Conservation (phyloP, 257 asterid species). For the Fraxinus anomala region DNA sequence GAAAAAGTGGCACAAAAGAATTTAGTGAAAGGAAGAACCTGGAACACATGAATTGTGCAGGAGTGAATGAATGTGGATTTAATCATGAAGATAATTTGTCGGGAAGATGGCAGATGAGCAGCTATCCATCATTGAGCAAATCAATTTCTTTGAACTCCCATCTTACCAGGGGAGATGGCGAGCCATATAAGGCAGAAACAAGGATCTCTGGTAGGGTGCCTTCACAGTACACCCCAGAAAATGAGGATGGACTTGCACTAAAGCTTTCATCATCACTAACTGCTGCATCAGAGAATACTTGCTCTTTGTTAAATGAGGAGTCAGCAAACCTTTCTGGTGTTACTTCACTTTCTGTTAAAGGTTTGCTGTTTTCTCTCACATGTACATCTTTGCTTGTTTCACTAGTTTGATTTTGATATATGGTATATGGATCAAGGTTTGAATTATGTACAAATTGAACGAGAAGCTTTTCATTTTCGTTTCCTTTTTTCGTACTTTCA, state of each 20-base stretch:
- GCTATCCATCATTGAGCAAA: slow-evolving; percentile 36
- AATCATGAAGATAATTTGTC: slow-evolving; percentile 29
- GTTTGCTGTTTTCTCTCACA: slow-evolving; percentile 33
- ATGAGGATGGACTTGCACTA: slow-evolving; percentile 51
- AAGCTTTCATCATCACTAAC: slow-evolving; percentile 56
- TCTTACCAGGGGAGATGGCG: slow-evolving; percentile 34
- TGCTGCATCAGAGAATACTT: slow-evolving; percentile 47
- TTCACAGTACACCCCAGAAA: slow-evolving; percentile 36
- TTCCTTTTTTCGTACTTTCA: not conserved
- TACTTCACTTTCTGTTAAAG: slow-evolving; percentile 75
- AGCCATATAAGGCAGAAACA: slow-evolving; percentile 35
- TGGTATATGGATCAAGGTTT: not conserved
- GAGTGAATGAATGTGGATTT: slow-evolving; percentile 19
- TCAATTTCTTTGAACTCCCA: slow-evolving; percentile 39
- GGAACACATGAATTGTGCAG: slow-evolving; percentile 20
- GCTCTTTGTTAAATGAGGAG: slow-evolving; percentile 66
- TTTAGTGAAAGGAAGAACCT: slow-evolving; percentile 27
- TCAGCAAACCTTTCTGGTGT: slow-evolving; percentile 57
- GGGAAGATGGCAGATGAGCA: slow-evolving; percentile 41
- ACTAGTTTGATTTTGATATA: not conserved
- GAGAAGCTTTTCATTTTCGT: not conserved
- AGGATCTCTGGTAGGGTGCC: slow-evolving; percentile 33
- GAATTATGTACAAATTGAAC: not conserved
- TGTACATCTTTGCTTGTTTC: not conserved
- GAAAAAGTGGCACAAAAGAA: slow-evolving; percentile 35